Base-by-base conservation (phyloP, 768 basidiomycete genomes). In the Polyporus arcularius region DNA sequence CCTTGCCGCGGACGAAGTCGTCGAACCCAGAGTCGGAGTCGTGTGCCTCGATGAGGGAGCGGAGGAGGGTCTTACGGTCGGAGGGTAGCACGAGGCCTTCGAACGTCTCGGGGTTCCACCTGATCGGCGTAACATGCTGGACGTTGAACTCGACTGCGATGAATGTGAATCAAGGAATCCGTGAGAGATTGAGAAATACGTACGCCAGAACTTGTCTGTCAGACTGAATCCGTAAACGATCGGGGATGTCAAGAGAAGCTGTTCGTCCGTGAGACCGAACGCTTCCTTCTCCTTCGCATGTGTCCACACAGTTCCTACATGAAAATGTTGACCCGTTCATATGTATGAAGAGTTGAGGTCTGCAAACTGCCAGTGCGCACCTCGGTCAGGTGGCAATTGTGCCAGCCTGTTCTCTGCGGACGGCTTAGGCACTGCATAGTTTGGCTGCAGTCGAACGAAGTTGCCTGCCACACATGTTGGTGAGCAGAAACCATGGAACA, bases 141-240 rank as follows among this genome's bases (percentile, higher is more conserved):
- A 88, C 79, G 57, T 83, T 80, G 68, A 89, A 84, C 65, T 83
- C 85, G 60, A 86, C 85, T 86, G 59, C 16, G 16, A 18, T 5
- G 32, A n/a, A 8, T 15, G 38, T 18, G 21, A 32, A 8, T 12
- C 14, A 4, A 2, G 10, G 21, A 26, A 26, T 26, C 1, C 21
- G 45, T 6, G 30, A 11, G 8, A 60, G 60, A 26, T 60, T n/a
- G 14, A 15, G 53, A 50, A 50, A 4, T 0, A 77, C 83, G 57
- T 65, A 85, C 84, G 71, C 85, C 85, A 86, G 5, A 78, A 57
- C 70, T 88, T 86, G 60, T 84, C 84, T 1, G 72, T 62, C 41
- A 88, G 67, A 70, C 85, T 85, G 70, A 89, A 89, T 0, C 85
- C 86, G 57, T 83, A 83, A 1, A 87, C 78, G 30, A 83, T 73